Evolutionary conservation across 2,329 filamentous ascomycete species (phyloP).

Genomic region (Fusarium hostae): DNA sequence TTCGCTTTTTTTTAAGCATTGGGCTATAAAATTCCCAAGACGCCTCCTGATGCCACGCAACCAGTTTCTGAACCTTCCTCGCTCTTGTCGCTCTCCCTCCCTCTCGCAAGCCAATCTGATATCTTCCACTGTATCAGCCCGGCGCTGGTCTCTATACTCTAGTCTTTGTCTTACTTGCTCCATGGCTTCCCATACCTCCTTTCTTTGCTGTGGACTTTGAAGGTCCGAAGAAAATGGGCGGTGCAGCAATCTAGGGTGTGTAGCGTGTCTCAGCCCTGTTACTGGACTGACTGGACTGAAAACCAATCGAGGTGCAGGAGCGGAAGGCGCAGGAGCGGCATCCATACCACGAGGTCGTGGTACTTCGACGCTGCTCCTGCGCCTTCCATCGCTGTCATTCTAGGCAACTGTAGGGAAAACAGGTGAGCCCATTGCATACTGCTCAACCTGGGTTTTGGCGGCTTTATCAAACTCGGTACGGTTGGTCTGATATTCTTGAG

Average conservation of each 20-base stretch:
- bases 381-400: background rate
- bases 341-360: background rate
- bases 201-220: background rate
- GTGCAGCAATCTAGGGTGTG: too few relatives aligned
- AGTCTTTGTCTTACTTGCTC: background rate
- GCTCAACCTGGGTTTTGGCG: slow-evolving; percentile 77
- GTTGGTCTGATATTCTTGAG: slow-evolving; percentile 82
- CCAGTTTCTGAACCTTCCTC: background rate
- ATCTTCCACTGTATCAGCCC: background rate
- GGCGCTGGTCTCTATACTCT: background rate
- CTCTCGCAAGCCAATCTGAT: background rate
- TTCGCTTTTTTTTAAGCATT: background rate
- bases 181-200: background rate
- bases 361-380: background rate
- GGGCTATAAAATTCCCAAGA: background rate
- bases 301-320: background rate
- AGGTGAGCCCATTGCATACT: slow-evolving; percentile 69
- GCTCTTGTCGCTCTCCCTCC: background rate
- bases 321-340: background rate
- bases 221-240: background rate
- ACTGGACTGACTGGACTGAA: background rate
- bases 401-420: slow-evolving; percentile 48
- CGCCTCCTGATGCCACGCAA: background rate
- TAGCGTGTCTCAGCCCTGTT: background rate
- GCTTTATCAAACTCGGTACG: slow-evolving; percentile 77